Evolutionary conservation across 805 yeast species (phyloP), one percentile per base, ranked within the genome.

Genomic region (Wickerhamiella occidentalis): DNA sequence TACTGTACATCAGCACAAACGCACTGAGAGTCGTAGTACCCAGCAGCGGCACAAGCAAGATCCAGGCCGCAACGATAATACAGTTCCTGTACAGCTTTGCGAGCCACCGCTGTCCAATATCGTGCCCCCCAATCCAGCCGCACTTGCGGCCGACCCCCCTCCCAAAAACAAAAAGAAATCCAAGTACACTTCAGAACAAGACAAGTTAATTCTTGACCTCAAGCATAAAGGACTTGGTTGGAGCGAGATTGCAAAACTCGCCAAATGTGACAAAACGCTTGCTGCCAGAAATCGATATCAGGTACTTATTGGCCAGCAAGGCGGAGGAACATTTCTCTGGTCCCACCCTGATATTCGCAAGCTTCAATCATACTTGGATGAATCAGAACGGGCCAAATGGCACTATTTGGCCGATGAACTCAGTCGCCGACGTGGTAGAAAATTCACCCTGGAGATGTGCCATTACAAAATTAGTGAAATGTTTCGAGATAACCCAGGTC

Each of bases 251-350:
- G 86, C 88, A 0, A 77, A 77, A 48, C 65, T 69, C 2, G 74
- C 85, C 1, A 72, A 74, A 3, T 81, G 82, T 25, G 83, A 79
- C 7, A 74, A 79, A 38, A 79, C 76, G 52, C 65, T 82, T 36
- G 85, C 90, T 0, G 90, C 88, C 0, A 66, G 90, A 51, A 82
- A 82, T 60, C 66, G 90, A 51, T 83, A 83, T 57, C 90, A 82
- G 63, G 90, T 82, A 3, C 70, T 82, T 44, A 81, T 83, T 55
- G 92, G 92, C 3, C 90, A 82, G 60, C 90, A 82, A 58, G 90
- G 90, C 3, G 82, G 83, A 29, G 83, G 82, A 11, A 72, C 78
- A 1, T 73, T 77, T 21, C 73, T 76, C 26, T 81, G 86, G 81
- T 76, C 74, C 8, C 56, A 67, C 1, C 76, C 74, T 13, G 86